Conservation (phyloP, 208 protist genomes). For the Leishmania lainsoni region DNA sequence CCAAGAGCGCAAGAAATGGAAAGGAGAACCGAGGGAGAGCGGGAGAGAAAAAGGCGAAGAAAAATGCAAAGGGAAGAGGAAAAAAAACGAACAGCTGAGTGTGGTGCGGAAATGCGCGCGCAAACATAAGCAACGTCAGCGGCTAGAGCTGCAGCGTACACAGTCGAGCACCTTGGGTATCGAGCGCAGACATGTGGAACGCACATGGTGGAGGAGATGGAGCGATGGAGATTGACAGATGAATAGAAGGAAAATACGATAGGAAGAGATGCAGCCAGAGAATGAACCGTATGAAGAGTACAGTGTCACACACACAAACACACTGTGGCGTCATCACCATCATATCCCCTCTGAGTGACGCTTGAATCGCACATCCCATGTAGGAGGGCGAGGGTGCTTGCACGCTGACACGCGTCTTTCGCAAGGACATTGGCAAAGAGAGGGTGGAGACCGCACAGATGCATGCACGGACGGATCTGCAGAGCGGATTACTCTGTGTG, state of each 20-base stretch:
- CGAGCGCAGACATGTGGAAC: background rate
- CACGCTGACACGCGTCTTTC: background rate
- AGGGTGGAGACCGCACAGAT: background rate
- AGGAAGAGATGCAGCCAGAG: background rate
- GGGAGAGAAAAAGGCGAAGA: background rate
- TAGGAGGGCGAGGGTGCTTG: background rate
- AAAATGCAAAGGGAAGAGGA: slow-evolving; percentile 1
- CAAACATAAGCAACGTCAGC: background rate
- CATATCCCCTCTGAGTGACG: background rate
- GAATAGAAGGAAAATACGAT: background rate
- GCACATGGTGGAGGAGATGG: slow-evolving; percentile 2
- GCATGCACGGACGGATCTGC: too few relatives aligned
- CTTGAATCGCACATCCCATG: background rate
- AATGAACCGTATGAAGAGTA: background rate
- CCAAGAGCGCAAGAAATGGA: background rate
- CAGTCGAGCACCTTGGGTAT: background rate
- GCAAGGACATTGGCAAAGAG: background rate
- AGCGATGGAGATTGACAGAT: background rate
- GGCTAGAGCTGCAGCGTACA: background rate
- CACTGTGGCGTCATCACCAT: background rate
- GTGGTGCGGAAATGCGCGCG: background rate
- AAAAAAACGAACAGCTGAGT: background rate
- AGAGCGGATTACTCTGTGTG: background rate
- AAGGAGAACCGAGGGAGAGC: background rate
- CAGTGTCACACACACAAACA: background rate